Evolutionary conservation across 306 rosid species (phyloP), one percentile per base, ranked within the genome.

Genomic region (Dalbergia cochinchinensis): DNA sequence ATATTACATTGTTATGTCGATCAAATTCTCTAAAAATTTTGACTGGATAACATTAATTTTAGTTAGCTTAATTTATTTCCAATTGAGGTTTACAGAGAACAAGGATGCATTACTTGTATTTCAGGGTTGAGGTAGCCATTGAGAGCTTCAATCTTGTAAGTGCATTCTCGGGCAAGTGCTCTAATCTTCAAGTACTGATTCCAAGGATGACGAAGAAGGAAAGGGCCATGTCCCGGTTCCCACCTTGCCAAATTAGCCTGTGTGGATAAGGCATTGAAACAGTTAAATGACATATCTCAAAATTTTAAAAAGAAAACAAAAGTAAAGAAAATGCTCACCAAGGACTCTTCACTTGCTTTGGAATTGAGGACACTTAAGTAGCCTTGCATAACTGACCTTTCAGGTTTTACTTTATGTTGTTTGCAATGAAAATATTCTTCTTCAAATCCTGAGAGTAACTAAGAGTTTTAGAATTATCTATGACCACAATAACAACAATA

Each of bases 151-250:
- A 93, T 89, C 63, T 85, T 90, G 82, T 88, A 95, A 39, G 96
- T 96, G 58, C 98, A 93, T 78, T 88, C 85, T 8, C 96, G 77
- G 65, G 88, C 80, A 59, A 91, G 88, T 41, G 85, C 86, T 82
- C 98, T 98, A 39, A 89, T 76, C 85, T 91, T 90, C 86, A 93
- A 83, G 79, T 95, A 95, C 20, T 91, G 94, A 69, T 80, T 89
- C 99, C 99, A 93, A 69, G 98, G 98, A 35, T 95, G 97, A 4
- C 93, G 78, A 78, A 93, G 89, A 5, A 71, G 68, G 83, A 91
- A 95, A 42, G 80, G 73, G 1, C 98, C 99, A 80, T 95, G 99
- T 45, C 91, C 91, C 18, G 98, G 99, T 75, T 95, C 99, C 99
- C 98, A 95, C 80, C 90, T 85, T 55, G 98, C 97, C 41, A 93